Conservation (phyloP, 495 filamentous ascomycete species). For the Tuber umbilicatum region DNA sequence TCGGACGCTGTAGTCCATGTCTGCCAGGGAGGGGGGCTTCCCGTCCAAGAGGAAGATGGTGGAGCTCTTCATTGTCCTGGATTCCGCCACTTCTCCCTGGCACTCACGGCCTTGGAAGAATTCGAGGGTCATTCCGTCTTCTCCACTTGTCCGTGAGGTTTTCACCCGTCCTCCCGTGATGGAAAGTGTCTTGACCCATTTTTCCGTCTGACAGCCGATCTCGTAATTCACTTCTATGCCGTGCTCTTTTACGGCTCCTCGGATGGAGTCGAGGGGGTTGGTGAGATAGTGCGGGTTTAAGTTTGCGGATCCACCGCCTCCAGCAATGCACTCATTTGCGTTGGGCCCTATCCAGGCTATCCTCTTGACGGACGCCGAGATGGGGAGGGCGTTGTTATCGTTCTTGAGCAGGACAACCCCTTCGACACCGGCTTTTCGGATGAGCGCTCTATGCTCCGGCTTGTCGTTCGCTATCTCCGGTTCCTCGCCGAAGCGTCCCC, state of each 20-base stretch:
- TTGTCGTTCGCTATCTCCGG: constrained; percentile 48
- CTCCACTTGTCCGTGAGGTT: constrained; percentile 48
- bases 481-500: constrained; percentile 53
- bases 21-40: constrained; percentile 53
- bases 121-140: constrained; percentile 54
- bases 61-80: constrained; percentile 52
- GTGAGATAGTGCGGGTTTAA: constrained; percentile 70
- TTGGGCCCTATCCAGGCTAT: constrained; percentile 78
- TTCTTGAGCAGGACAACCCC: constrained; percentile 61
- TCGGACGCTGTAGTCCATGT: constrained; percentile 54
- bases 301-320: constrained; percentile 72
- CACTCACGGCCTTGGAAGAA: constrained; percentile 58
- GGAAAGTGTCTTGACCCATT: constrained; percentile 57
- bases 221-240: constrained; percentile 47
- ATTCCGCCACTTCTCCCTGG: constrained; percentile 48
- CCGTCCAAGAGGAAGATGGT: constrained; percentile 60
- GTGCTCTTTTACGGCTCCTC: constrained; percentile 41
- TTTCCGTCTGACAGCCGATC: constrained; percentile 54
- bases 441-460: constrained; percentile 47
- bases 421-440: constrained; percentile 51
- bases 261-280: constrained; percentile 53
- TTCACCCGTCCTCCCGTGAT: constrained; percentile 45
- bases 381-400: constrained; percentile 56
- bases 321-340: constrained; percentile 65
- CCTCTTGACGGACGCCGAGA: constrained; percentile 54